Evolutionary conservation across 2,329 filamentous ascomycete genomes (phyloP).

Genomic region (Venturia aucupariae): DNA sequence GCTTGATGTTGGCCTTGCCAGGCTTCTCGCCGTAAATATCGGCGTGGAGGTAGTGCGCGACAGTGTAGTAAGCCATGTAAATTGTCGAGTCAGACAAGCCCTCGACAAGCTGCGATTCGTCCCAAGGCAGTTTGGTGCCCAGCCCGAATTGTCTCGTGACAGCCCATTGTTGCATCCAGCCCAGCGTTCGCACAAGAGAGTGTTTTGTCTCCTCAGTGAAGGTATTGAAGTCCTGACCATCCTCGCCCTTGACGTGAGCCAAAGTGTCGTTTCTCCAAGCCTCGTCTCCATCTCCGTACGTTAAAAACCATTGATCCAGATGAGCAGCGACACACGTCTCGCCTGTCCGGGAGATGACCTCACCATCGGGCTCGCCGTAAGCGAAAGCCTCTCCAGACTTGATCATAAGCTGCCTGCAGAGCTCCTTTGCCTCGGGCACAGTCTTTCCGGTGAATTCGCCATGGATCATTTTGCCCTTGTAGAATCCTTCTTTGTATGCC

Average conservation of each 20-base stretch:
- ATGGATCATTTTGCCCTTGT: slow-evolving; percentile 82
- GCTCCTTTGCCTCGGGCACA: slow-evolving; percentile 78
- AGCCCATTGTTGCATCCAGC: slow-evolving; percentile 94
- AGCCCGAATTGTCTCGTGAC: slow-evolving; percentile 86
- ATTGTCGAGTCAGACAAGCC: slow-evolving; percentile 85
- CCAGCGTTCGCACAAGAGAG: slow-evolving; percentile 70
- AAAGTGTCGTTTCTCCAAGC: slow-evolving; percentile 72
- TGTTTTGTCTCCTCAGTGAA: slow-evolving; percentile 54
- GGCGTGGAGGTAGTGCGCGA: slow-evolving; percentile 58
- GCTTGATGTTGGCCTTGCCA: slow-evolving; percentile 58
- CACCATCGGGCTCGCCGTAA: slow-evolving; percentile 87
- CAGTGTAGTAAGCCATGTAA: slow-evolving; percentile 68
- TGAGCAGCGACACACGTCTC: slow-evolving; percentile 90
- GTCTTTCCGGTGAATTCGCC: slow-evolving; percentile 82
- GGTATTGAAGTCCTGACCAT: slow-evolving; percentile 60
- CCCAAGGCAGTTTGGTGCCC: slow-evolving; percentile 92
- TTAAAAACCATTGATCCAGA: slow-evolving; percentile 96
- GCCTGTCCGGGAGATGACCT: slow-evolving; percentile 78
- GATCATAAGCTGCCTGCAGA: slow-evolving; percentile 70
- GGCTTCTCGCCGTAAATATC: slow-evolving; percentile 75
- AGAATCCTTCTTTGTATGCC: slow-evolving; percentile 95
- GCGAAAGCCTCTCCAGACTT: slow-evolving; percentile 72
- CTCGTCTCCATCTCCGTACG: slow-evolving; percentile 60
- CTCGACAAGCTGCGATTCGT: slow-evolving; percentile 82
- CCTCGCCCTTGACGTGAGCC: slow-evolving; percentile 59